Base-by-base conservation (phyloP, 2,329 filamentous ascomycete genomes). In the Balansia obtecta region DNA sequence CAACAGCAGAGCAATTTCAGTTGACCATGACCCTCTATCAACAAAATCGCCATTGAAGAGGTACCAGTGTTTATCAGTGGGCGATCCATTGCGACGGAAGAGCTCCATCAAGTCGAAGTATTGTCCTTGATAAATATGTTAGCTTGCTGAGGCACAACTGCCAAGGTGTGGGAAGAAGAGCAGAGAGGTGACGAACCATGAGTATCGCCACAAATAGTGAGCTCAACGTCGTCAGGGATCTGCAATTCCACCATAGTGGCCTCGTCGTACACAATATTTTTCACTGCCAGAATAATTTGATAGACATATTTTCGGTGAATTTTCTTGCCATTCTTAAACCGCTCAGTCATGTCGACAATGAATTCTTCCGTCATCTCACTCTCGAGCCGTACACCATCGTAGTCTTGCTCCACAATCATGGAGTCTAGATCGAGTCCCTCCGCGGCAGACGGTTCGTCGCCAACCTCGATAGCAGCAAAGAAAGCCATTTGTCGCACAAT, bases 1-100 rank as follows among this genome's bases (percentile, higher is more conserved):
- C 18, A 98, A 75, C 11, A 96, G 75, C 45, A 98, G 76, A 11
- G 89, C 91, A 58, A 98, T 94, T 66, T 98, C 93, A n/a, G 84
- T 89, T 7, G 91, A 97, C 93, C 93, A 98, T 38, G 89, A 96
- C 30, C 93, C 93, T 65, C 93, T 82, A 66, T 98, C 93, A 49
- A 98, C 93, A 63, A 98, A 98, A 70, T 98, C 93, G 56, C 93
- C 93, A 66, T 98, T 98, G 77, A 98, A 98, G 12, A 98, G 77
- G 65, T 97, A 98, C 66, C 83, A 86, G 65, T 97, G 89, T 64
- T 86, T 88, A 54, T 91, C 88, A 15, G 78, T 80, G 0, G 93
- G 93, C 55, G 76, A 79, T 41, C 93, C 93, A 60, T 95, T 96
- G 51, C 93, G 77, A 56, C 87, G 77, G 81, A 98, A 98, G 55